Percentiles rank a stretch among this genome's conserved stretches.
These are phyloP conservation scores for Climacium dendroides DNA, from an alignment of 225 moss, liverwort and hornwort genomes.

Conservation along the genomic window DNA sequence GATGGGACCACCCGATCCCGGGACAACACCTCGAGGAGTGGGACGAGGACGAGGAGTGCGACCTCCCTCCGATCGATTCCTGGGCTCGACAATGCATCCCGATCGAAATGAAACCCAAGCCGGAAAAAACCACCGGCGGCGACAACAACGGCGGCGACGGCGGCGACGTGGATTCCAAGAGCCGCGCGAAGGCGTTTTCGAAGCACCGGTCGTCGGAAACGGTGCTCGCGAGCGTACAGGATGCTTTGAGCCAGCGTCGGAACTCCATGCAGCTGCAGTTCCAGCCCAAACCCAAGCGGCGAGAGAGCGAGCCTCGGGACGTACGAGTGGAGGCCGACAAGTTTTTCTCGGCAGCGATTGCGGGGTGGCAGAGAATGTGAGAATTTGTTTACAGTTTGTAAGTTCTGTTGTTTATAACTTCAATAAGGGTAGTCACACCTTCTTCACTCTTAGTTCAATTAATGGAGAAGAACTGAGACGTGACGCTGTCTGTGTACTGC, in stretches of 20 bases:
- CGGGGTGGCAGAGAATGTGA: not conserved
- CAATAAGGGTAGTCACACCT: no score
- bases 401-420: not conserved
- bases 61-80: slow-evolving; percentile 12
- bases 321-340: not conserved
- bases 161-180: not conserved
- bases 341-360: not conserved
- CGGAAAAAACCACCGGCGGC: no score
- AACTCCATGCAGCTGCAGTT: slow-evolving; percentile 20
- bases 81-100: slow-evolving; percentile 42
- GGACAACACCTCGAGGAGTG: slow-evolving; percentile 34
- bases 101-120: not conserved
- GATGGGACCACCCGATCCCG: slow-evolving; percentile 24
- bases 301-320: not conserved
- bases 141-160: no score
- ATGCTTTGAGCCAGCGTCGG: not conserved
- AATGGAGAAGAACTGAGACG: no score
- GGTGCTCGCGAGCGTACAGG: not conserved
- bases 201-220: not conserved
- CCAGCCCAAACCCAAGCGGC: not conserved
- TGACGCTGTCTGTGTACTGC: no score
- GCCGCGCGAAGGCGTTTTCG: not conserved
- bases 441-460: no score
- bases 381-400: no score
- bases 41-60: slow-evolving; percentile 8